Evolutionary conservation across 352 stramenopile species (phyloP).

Genomic region (Pythium oligandrum): DNA sequence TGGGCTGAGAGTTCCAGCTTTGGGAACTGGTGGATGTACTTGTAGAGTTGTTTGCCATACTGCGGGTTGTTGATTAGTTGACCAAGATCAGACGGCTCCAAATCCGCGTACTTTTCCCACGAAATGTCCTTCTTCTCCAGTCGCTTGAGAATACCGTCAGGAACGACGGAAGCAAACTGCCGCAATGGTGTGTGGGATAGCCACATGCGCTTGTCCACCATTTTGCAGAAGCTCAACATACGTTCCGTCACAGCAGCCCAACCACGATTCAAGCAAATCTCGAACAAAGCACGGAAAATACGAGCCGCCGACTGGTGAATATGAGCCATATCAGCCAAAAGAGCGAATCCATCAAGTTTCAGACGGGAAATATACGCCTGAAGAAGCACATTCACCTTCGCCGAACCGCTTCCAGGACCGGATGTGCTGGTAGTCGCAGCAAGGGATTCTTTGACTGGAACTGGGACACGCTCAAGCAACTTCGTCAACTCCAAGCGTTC

Average conservation of each 20-base stretch:
- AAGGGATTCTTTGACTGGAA: slow-evolving; percentile 97
- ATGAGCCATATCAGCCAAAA: slow-evolving; percentile 99
- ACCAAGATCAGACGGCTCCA: slow-evolving; percentile 97
- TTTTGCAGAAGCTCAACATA: slow-evolving; percentile 97
- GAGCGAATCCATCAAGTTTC: slow-evolving; percentile 96
- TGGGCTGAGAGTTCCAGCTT: slow-evolving; percentile 94
- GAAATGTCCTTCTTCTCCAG: slow-evolving; percentile 99
- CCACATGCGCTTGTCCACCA: slow-evolving; percentile 99
- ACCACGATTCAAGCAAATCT: slow-evolving; percentile 95
- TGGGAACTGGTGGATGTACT: slow-evolving; percentile 98
- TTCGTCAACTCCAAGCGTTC: slow-evolving; percentile 99
- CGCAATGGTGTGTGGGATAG: slow-evolving; percentile 95
- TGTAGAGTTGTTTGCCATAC: slow-evolving; percentile 97
- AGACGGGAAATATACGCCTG: slow-evolving; percentile 99
- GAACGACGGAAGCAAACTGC: slow-evolving; percentile 93
- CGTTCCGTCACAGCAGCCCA: slow-evolving; percentile 95
- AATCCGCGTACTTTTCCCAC: slow-evolving; percentile 97
- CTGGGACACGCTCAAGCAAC: slow-evolving; percentile 95
- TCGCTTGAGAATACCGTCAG: slow-evolving; percentile 94
- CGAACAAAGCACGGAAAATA: slow-evolving; percentile 98
- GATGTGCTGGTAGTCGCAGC: slow-evolving; percentile 36
- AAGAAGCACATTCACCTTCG: slow-evolving; percentile 99
- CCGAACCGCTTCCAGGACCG: slow-evolving; percentile 62
- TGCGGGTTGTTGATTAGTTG: slow-evolving; percentile 97
- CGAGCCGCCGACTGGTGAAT: slow-evolving; percentile 98